Evolutionary conservation across 352 stramenopile genomes (phyloP), one percentile per base, ranked within the genome.

Genomic region (Phytophthora citricola): DNA sequence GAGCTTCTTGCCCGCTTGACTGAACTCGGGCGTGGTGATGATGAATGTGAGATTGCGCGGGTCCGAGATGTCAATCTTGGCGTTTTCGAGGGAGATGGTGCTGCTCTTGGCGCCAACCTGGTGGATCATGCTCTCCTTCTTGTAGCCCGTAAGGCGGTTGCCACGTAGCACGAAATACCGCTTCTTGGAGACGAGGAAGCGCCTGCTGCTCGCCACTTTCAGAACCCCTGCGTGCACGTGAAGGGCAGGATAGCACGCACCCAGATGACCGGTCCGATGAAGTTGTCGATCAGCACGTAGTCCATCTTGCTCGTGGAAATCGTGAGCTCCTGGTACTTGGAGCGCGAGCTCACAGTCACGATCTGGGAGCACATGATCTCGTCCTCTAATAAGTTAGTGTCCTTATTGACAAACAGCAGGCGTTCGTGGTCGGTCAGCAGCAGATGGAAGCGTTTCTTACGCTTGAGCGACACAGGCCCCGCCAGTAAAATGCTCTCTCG

Each of bases 321-420:
- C 22, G 87, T 75, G 20, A 95, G 62, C 73, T 95, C 87, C 34
- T 89, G 76, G 46, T 85, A 76, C 73, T 95, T 95, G 45, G 67
- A 81, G 58, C 87, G 83, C 38, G 83, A 92, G 66, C 87, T 95
- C 60, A 95, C 85, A 4, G 87, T 95, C 66, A 95, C 85, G 62
- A 95, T 92, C 58, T 93, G 87, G 11, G 81, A 85, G 74, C 87
- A 93, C 80, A 95, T 92, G 72, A 95, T 87, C 70, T 95, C 87
- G 67, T 95, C 87, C 56, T 95, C 87, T 71, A 95, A 81, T 81
- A 92, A 81, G 73, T 95, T 95, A 69, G 85, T 92, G 51, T 92
- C 85, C 70, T 91, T 91, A 80, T 95, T 95, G 61, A 95, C 81
- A 73, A 95, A 92, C 29, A 95, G 71, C 51, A 95, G 71, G 10